Evolutionary conservation across 2,329 filamentous ascomycete species (phyloP), one percentile per base, ranked within the genome.

Genomic region (Xylariomycetidae sp.): DNA sequence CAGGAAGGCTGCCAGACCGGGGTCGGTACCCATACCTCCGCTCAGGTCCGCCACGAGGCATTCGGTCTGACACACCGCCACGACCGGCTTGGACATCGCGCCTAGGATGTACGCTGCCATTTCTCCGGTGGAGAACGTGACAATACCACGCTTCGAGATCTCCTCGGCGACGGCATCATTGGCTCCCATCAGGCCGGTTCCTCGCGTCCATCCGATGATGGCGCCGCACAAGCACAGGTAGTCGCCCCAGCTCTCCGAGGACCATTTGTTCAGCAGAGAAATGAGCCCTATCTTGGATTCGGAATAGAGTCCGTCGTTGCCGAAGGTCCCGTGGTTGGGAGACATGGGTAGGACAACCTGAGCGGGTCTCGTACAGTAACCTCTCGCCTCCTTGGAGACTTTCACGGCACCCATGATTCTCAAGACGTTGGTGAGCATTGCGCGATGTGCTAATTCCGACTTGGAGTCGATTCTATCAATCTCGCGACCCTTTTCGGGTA

Each of bases 201-300:
- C 62, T 22, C 64, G 50, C 6, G 64, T 68, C 64, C 65, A 69
- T 8, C 65, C 65, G 30, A 69, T 68, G 8, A 61, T 46, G 3
- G 56, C 59, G 8, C 64, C 64, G 32, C 59, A 64, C 4, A 68
- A 41, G 2, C 53, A 54, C 10, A 68, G 23, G 30, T 63, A 64
- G 1, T 58, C 45, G 34, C 37, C 25, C 64, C 62, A 66, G 26
- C 41, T 40, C 36, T 66, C 63, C 2, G 58, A 58, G 13, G 47
- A 42, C 45, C 47, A 59, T 17, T 50, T 51, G 25, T 59, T 53
- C 11, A 65, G 40, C 7, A 65, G 37, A 0, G 44, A 40, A 42
- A 62, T 59, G 4, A 66, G 48, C 0, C 46, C 64, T 2, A 66
- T 45, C 45, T 69, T 69, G 3, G 63, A 64, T 39, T 68, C 66